Base-by-base conservation (phyloP, 106 monocot genomes). In the Apostasia shenzhenica region DNA sequence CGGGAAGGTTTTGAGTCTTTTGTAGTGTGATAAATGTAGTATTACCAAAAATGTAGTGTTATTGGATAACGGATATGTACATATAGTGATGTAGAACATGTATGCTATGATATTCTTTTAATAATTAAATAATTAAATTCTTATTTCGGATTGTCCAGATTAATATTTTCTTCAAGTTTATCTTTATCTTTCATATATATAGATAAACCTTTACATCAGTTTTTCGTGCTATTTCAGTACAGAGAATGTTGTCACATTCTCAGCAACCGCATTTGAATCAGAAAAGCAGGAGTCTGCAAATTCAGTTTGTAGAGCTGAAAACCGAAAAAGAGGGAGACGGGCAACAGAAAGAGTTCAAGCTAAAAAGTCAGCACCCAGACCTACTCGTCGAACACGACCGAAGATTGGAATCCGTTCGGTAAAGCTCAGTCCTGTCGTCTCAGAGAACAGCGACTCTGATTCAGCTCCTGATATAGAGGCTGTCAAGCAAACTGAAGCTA, bases 291-390 rank as follows among this genome's bases (percentile, higher is more conserved):
- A 7, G 71, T 55, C 44, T 5, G 40, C 53, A 8, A 41, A 14
- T 45, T 11, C 68, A 54, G 54, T 73, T 57, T 67, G 75, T 55
- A 66, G 40, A 68, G 62, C 14, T 61, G 68, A 46, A 69, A 81
- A 83, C 12, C 55, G 83, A 48, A 88, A 83, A 91, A 81, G 85
- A 85, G 82, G 79, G 9, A 81, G 83, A 57, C 71, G 79, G n/a
- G 2, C 68, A 2, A 60, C 53, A 57, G 50, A 63, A 60, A 77
- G 40, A 40, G 55, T 58, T 26, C 71, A 37, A 54, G 87, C 70
- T 67, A 74, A 71, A 51, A 77, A 49, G 61, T 48, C 76, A 52
- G 66, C 57, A 67, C 51, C 68, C 40, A 79, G 72, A 64, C 85
- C 76, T 1, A 12, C 67, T 47, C 69, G 69, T 48, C 74, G 74